Percentiles rank a stretch among this genome's conserved stretches.
Evolutionary conservation across 805 yeast genomes (phyloP).

Genomic region (Alloascoidea hylecoeti): DNA sequence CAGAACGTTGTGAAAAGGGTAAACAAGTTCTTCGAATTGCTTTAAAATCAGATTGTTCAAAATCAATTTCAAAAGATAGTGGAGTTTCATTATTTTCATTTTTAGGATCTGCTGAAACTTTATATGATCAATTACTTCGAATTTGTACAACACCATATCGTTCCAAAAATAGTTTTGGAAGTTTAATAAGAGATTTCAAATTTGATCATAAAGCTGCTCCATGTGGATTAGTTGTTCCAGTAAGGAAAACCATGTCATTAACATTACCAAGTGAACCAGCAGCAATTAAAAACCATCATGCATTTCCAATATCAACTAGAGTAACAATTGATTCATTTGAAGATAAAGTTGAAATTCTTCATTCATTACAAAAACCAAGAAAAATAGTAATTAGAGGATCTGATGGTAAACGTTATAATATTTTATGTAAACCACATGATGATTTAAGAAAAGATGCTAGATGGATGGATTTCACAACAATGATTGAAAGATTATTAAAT

Average conservation of each 20-base stretch:
- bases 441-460: constrained; percentile 94
- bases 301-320: constrained; percentile 27
- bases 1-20: constrained; percentile 31
- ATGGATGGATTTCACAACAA: constrained; percentile 80
- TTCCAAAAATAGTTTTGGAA: constrained; percentile 10
- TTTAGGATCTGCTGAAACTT: constrained; percentile 11
- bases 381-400: constrained; percentile 64
- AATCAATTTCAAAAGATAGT: too few relatives aligned
- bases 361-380: constrained; percentile 81
- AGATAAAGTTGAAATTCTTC: constrained; percentile 51
- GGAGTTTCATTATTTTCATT: constrained; percentile 5
- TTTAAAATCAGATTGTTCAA: neutral
- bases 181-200: constrained; percentile 23
- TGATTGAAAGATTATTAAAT: constrained; percentile 61
- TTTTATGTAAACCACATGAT: constrained; percentile 77
- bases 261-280: constrained; percentile 39
- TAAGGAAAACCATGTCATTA: constrained; percentile 53
- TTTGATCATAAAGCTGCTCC: constrained; percentile 28
- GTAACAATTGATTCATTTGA: constrained; percentile 52
- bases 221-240: constrained; percentile 56
- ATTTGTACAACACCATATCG: constrained; percentile 13
- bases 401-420: constrained; percentile 57
- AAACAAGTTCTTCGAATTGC: constrained; percentile 20
- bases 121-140: constrained; percentile 14
- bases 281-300: constrained; percentile 23